phyloP scores from a whole-genome alignment of 2,329 filamentous ascomycete species.

The Sordariomycetes sp. region DNA sequence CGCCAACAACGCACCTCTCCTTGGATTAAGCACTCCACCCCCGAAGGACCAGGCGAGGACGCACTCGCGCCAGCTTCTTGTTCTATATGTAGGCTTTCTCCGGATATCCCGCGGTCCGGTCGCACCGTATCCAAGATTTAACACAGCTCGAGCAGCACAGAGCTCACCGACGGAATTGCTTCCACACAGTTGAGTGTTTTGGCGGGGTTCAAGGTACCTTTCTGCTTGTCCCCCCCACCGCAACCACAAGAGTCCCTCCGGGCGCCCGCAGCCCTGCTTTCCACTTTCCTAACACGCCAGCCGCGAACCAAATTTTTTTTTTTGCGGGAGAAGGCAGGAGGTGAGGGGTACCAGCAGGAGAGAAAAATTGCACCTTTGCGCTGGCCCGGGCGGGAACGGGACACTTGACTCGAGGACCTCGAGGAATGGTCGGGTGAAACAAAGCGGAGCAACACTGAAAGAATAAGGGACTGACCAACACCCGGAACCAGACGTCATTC shows the following conservation, averaged over 20 bases:
- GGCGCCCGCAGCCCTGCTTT: background rate
- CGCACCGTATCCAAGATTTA: background rate
- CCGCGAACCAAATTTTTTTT: background rate
- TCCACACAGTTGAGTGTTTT: too few species aligned
- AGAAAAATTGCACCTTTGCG: background rate
- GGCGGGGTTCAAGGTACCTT: too few species aligned
- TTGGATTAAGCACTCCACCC: background rate
- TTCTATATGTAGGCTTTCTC: background rate
- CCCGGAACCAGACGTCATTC: background rate
- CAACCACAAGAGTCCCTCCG: background rate
- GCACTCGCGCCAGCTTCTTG: background rate
- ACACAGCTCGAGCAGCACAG: background rate
- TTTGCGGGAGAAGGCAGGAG: background rate
- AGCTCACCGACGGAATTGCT: background rate
- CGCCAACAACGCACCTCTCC: background rate
- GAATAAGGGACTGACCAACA: background rate
- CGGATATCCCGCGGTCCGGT: background rate
- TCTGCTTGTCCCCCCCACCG: too few species aligned
- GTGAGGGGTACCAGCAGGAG: background rate
- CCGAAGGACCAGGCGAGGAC: background rate
- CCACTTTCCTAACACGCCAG: too few species aligned
- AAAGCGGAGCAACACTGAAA: background rate
- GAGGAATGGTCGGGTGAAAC: background rate
- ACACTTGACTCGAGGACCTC: background rate
- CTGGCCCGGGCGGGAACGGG: background rate